These are phyloP conservation scores for Microcos paniculata DNA, from an alignment of 345 rosid genomes.

Conservation along the genomic window DNA sequence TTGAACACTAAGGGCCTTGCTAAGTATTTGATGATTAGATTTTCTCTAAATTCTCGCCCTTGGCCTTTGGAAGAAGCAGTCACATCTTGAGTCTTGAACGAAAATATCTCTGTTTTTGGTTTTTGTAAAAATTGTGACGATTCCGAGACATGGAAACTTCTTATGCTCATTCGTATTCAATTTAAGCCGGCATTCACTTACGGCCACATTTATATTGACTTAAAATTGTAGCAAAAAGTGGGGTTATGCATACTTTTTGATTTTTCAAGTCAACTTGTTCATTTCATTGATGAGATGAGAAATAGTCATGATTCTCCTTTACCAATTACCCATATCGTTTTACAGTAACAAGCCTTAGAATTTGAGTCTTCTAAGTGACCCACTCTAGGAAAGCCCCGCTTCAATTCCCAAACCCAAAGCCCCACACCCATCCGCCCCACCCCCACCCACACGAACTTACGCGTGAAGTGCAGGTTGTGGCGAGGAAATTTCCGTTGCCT, in stretches of 20 bases:
- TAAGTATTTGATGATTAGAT: too few relatives aligned
- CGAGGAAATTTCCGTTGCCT: conserved; percentile 1
- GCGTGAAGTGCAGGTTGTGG: conserved; percentile 12
- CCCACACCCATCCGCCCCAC: too few relatives aligned
- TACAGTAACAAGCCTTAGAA: neutral
- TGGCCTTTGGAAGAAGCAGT: neutral
- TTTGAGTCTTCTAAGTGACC: neutral
- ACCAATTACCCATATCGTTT: neutral
- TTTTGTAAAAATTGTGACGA: neutral
- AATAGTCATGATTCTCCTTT: neutral
- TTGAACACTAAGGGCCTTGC: too few relatives aligned
- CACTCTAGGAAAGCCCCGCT: neutral
- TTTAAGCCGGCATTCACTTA: neutral
- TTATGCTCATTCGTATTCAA: neutral
- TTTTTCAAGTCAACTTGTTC: neutral
- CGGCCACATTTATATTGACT: neutral
- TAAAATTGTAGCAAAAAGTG: neutral
- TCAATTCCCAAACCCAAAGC: neutral
- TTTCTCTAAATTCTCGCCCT: too few relatives aligned
- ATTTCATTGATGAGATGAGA: neutral
- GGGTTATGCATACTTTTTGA: neutral
- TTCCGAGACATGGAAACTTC: neutral
- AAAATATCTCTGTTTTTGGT: neutral
- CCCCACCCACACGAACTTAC: neutral
- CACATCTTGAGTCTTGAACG: neutral